Conservation (phyloP, 2,329 filamentous ascomycete genomes). For the Fusarium torulosum region DNA sequence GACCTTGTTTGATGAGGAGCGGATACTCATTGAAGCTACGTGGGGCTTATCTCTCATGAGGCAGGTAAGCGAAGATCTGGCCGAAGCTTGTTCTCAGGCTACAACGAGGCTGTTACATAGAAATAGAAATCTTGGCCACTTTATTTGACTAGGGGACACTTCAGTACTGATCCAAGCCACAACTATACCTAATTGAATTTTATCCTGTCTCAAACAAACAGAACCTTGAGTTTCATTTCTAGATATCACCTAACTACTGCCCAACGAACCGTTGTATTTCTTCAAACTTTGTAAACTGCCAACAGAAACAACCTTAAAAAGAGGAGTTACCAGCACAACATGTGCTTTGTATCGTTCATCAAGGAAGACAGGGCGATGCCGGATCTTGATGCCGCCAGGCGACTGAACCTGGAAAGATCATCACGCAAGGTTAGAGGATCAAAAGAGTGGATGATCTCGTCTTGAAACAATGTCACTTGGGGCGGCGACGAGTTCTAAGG, state of each 20-base stretch:
- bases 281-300: neutral
- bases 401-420: conserved; percentile 25
- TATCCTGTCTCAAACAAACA: no score
- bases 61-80: conserved; percentile 33
- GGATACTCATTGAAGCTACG: conserved; percentile 13
- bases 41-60: conserved; percentile 22
- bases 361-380: conserved; percentile 18
- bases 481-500: neutral
- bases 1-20: conserved; percentile 3
- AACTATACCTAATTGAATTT: no score
- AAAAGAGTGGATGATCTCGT: conserved; percentile 23
- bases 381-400: conserved; percentile 35
- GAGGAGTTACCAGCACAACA: neutral
- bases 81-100: conserved; percentile 24
- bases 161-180: no score
- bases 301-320: conserved; percentile 11
- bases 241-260: no score
- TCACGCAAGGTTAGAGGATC: conserved; percentile 27
- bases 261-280: neutral
- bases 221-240: no score
- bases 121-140: neutral
- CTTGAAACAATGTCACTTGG: conserved; percentile 24
- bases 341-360: neutral
- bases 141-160: neutral
- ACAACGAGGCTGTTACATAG: neutral